These are phyloP conservation scores for Cercophora newfieldiana DNA, from an alignment of 495 filamentous ascomycete genomes.

Conservation along the genomic window DNA sequence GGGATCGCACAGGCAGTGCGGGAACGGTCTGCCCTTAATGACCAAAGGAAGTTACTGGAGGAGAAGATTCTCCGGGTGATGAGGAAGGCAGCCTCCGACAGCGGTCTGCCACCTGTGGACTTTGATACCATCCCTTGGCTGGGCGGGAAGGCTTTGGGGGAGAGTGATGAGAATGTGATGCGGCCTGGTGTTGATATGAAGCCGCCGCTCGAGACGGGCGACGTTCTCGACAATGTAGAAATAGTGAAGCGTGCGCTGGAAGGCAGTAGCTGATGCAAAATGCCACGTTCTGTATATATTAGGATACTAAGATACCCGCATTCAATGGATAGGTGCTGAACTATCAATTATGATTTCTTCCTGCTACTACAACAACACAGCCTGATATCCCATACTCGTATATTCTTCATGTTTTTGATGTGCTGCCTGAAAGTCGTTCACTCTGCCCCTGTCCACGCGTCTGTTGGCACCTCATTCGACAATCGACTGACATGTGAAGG, in stretches of 20 bases:
- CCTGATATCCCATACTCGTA: neutral
- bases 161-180: neutral
- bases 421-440: too few species aligned
- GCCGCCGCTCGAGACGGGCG: neutral
- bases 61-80: conserved; percentile 28
- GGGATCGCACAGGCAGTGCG: conserved; percentile 16
- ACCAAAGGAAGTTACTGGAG: conserved; percentile 22
- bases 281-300: neutral
- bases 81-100: conserved; percentile 27
- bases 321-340: neutral
- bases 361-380: neutral
- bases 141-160: neutral
- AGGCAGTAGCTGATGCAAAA: neutral
- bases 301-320: neutral
- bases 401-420: too few species aligned
- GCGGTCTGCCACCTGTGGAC: conserved; percentile 20
- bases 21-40: conserved; percentile 17
- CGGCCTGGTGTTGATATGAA: neutral
- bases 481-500: conserved; percentile 41
- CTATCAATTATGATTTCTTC: neutral
- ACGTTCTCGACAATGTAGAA: neutral
- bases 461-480: conserved; percentile 11
- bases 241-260: neutral
- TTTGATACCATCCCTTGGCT: conserved; percentile 29
- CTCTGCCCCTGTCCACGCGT: too few species aligned